Conservation (phyloP, 1,284 basidiomycete species). For the Leccinum subspadiceum region DNA sequence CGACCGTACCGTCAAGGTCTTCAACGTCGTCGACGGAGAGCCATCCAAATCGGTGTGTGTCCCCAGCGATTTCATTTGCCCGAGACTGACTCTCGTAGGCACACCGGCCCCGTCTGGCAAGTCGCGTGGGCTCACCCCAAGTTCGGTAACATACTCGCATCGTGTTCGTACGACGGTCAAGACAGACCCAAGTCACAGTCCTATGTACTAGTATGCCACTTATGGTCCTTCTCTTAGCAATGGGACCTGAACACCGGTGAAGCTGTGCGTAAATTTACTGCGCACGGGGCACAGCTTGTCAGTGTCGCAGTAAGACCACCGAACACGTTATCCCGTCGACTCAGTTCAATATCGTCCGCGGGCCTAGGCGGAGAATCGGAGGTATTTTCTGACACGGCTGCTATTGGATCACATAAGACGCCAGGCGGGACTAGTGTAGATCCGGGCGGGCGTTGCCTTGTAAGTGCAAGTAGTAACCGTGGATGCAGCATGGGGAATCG, state of each 20-base stretch:
- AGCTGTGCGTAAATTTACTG: slow-evolving; percentile 72
- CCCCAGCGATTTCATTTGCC: no score
- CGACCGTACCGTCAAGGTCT: no score
- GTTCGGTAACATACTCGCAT: no score
- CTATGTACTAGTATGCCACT: background rate
- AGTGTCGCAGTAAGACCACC: slow-evolving; percentile 4
- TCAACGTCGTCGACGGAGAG: no score
- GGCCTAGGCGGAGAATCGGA: slow-evolving; percentile 24
- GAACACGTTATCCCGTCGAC: no score
- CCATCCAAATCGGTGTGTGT: no score
- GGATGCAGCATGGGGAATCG: slow-evolving; percentile 89
- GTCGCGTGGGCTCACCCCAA: no score
- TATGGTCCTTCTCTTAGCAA: slow-evolving; percentile 55
- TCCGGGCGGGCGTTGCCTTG: slow-evolving; percentile 79
- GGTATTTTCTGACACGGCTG: slow-evolving; percentile 10
- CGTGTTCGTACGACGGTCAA: no score
- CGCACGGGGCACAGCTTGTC: slow-evolving; percentile 87
- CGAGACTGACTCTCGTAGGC: no score
- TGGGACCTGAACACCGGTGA: slow-evolving; percentile 97
- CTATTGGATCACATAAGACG: slow-evolving; percentile 10
- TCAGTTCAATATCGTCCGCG: slow-evolving; percentile 28
- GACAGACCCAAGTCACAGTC: background rate
- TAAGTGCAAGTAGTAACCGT: slow-evolving; percentile 91
- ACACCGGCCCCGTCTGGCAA: no score
- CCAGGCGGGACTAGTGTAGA: slow-evolving; percentile 51